Percentiles rank a stretch among this genome's conserved stretches.
Conservation (phyloP, 805 yeast species). For the Pichia scutulata region DNA sequence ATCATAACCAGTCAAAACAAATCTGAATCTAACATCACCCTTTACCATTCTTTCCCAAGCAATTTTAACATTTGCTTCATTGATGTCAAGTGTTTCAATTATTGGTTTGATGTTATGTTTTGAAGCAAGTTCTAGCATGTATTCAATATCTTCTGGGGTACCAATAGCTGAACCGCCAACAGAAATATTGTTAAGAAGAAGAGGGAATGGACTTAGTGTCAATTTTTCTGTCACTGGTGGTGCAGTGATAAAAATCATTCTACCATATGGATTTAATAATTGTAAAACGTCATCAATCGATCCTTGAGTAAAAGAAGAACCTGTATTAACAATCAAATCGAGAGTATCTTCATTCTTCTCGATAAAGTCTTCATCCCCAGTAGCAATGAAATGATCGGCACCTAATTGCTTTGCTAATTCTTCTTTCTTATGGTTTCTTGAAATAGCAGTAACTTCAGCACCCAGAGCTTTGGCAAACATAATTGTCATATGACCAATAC, state of each 20-base stretch:
- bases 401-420: conserved; percentile 43
- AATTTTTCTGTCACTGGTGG: conserved; percentile 31
- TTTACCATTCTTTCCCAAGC: conserved; percentile 41
- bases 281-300: conserved; percentile 19
- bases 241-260: conserved; percentile 24
- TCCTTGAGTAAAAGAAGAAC: conserved; percentile 31
- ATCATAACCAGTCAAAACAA: conserved; percentile 43
- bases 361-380: conserved; percentile 40
- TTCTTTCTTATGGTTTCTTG: conserved; percentile 43
- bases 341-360: conserved; percentile 26
- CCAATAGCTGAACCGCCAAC: conserved; percentile 35
- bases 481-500: conserved; percentile 38
- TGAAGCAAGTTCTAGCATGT: conserved; percentile 42
- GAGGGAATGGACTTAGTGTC: conserved; percentile 28
- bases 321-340: conserved; percentile 43
- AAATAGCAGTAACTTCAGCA: conserved; percentile 49
- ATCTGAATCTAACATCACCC: conserved; percentile 49
- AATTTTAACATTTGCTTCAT: conserved; percentile 33
- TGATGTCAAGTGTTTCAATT: conserved; percentile 44
- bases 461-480: conserved; percentile 51
- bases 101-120: conserved; percentile 40
- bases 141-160: conserved; percentile 36
- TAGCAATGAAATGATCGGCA: conserved; percentile 46
- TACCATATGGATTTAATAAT: conserved; percentile 27
- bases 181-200: conserved; percentile 27